These are phyloP conservation scores for Streptanthus diversifolius DNA, from an alignment of 345 rosid species.

Conservation along the genomic window DNA sequence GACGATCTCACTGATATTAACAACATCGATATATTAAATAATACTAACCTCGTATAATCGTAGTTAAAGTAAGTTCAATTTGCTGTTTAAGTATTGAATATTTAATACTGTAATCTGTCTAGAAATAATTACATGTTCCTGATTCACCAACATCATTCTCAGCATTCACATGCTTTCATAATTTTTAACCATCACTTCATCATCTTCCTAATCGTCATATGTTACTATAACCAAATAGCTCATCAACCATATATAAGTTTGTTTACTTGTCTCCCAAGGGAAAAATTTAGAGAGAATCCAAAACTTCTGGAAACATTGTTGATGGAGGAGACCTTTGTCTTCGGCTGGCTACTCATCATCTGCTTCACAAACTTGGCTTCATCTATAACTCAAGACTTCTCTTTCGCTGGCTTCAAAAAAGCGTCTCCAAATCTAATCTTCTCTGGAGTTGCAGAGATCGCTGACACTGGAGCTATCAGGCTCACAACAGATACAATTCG, in stretches of 20 bases:
- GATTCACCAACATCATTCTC: conserved; percentile 23
- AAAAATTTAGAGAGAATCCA: neutral
- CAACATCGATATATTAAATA: conserved; percentile 1
- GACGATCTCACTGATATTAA: conserved; percentile 8
- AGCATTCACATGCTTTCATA: conserved; percentile 32
- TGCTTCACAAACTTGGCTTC: conserved; percentile 31
- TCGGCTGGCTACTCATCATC: conserved; percentile 34
- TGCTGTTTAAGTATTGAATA: neutral
- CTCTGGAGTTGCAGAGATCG: conserved; percentile 50
- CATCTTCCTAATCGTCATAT: neutral
- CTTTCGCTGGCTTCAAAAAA: conserved; percentile 46
- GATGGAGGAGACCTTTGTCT: conserved; percentile 33
- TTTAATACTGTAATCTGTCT: neutral
- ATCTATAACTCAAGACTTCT: conserved; percentile 39
- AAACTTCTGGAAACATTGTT: neutral
- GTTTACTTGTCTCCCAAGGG: conserved; percentile 20
- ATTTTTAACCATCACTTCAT: conserved; percentile 8
- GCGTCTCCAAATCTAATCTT: conserved; percentile 42
- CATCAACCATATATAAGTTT: conserved; percentile 5
- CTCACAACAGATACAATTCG: conserved; percentile 55
- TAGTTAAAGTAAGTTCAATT: neutral
- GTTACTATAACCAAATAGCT: neutral
- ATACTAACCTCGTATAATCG: conserved; percentile 23
- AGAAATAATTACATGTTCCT: conserved; percentile 27
- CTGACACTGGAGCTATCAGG: conserved; percentile 47